Conservation (phyloP, 768 basidiomycete species). For the Ramaria sp. region DNA sequence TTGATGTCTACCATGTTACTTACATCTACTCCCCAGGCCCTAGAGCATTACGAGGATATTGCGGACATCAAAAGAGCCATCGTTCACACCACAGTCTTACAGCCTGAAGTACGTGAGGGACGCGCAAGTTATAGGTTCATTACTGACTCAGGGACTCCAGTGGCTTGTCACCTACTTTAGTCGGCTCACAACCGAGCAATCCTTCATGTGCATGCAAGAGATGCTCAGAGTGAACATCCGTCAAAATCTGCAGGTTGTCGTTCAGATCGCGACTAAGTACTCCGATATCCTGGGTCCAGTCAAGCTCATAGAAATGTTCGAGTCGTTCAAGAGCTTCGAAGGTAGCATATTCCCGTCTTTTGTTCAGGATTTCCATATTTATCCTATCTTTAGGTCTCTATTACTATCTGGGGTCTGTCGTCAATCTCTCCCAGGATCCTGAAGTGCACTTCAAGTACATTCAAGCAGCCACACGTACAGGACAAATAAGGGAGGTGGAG, state of each 20-base stretch:
- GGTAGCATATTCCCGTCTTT: constrained; percentile 31
- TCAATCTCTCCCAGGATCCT: constrained; percentile 91
- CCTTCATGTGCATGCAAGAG: constrained; percentile 91
- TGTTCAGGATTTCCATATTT: background rate
- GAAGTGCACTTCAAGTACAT: constrained; percentile 99
- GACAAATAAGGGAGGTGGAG: constrained; percentile 97
- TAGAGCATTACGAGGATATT: constrained; percentile 96
- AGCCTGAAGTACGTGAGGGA: constrained; percentile 54
- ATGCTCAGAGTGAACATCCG: constrained; percentile 96
- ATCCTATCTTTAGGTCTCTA: constrained; percentile 55
- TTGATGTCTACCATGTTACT: constrained; percentile 3
- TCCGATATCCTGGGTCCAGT: constrained; percentile 96
- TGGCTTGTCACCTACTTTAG: constrained; percentile 99
- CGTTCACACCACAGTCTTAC: constrained; percentile 79
- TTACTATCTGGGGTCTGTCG: constrained; percentile 96
- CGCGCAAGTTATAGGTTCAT: background rate
- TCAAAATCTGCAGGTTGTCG: constrained; percentile 91
- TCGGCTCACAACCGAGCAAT: constrained; percentile 92
- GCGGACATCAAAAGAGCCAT: constrained; percentile 98
- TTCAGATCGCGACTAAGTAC: constrained; percentile 98
- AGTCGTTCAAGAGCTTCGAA: constrained; percentile 95
- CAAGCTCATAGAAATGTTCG: constrained; percentile 97
- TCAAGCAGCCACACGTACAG: constrained; percentile 94
- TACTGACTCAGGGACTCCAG: constrained; percentile 24
- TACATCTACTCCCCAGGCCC: constrained; percentile 45